phyloP scores from a whole-genome alignment of 192 early-diverging fungal species.

The Mortierella alpina region DNA sequence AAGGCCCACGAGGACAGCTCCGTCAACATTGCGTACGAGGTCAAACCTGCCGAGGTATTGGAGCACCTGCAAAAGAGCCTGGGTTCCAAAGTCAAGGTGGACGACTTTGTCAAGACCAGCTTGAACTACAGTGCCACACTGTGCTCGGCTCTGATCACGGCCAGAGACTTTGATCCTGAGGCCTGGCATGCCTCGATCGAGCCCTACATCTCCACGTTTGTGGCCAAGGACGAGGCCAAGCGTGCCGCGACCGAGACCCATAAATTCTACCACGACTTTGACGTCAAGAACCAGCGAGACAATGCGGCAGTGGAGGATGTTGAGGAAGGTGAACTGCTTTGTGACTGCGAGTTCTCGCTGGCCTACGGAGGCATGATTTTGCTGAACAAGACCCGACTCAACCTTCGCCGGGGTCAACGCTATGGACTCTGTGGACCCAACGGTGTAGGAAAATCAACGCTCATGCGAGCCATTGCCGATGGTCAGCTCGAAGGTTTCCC shows the following conservation, averaged over 20 bases:
- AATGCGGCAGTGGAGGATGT: slow-evolving; percentile 57
- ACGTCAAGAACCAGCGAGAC: slow-evolving; percentile 59
- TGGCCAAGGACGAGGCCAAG: slow-evolving; percentile 66
- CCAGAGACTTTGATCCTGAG: slow-evolving; percentile 70
- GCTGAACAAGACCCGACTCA: slow-evolving; percentile 71
- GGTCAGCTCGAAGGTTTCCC: slow-evolving; percentile 88
- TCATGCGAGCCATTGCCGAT: slow-evolving; percentile 89
- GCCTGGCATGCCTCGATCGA: slow-evolving; percentile 72
- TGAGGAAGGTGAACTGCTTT: slow-evolving; percentile 64
- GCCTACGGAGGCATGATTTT: slow-evolving; percentile 87
- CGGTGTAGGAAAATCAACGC: slow-evolving; percentile 86
- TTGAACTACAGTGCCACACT: slow-evolving; percentile 70
- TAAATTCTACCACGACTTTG: slow-evolving; percentile 53
- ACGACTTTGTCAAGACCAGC: slow-evolving; percentile 60
- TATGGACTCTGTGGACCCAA: slow-evolving; percentile 87
- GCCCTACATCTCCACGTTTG: slow-evolving; percentile 68
- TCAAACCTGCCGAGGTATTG: slow-evolving; percentile 58
- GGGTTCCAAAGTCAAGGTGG: slow-evolving; percentile 28
- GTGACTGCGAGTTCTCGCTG: slow-evolving; percentile 85
- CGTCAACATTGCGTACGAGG: slow-evolving; percentile 62
- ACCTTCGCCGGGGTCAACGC: slow-evolving; percentile 78
- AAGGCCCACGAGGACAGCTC: slow-evolving; percentile 49
- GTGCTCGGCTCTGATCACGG: slow-evolving; percentile 67
- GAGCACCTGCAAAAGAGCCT: slow-evolving; percentile 61
- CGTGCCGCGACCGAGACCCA: slow-evolving; percentile 49